A percentile compares a stretch with the other conserved stretches of the same genome.
phyloP scores from a whole-genome alignment of 352 stramenopile species.

The Albugo laibachii region DNA sequence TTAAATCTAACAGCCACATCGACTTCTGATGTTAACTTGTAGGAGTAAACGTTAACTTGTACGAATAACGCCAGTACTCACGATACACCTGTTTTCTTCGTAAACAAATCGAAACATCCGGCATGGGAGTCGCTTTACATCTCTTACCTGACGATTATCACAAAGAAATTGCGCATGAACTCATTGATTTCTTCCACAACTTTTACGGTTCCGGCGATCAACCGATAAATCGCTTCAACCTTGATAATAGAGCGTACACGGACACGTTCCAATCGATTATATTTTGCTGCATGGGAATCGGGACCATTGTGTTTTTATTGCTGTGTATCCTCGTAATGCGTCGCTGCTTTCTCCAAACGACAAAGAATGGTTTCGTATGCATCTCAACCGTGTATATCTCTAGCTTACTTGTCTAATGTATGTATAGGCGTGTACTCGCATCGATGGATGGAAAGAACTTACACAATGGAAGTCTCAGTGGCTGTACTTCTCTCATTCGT shows the following conservation, averaged over 20 bases:
- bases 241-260: slow-evolving; percentile 23
- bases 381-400: slow-evolving; percentile 1
- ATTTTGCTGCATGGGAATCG: slow-evolving; percentile 39
- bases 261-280: slow-evolving; percentile 46
- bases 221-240: slow-evolving; percentile 20
- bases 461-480: slow-evolving; percentile 40
- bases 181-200: slow-evolving; percentile 53
- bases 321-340: slow-evolving; percentile 48
- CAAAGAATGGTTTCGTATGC: slow-evolving; percentile 12
- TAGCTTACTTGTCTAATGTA: not conserved
- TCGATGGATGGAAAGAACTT: slow-evolving; percentile 20
- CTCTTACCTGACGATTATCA: slow-evolving; percentile 52
- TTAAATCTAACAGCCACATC: too few species aligned
- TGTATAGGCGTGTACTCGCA: slow-evolving; percentile 1
- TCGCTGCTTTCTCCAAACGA: slow-evolving; percentile 42
- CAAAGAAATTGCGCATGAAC: slow-evolving; percentile 33
- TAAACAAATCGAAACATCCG: not conserved
- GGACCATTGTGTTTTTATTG: slow-evolving; percentile 33
- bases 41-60: too few species aligned
- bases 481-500: slow-evolving; percentile 53
- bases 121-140: slow-evolving; percentile 12
- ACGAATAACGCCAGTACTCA: too few species aligned
- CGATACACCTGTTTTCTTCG: too few species aligned
- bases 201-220: slow-evolving; percentile 58
- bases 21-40: too few species aligned